A percentile compares a stretch with the other conserved stretches of the same genome.
Conservation (phyloP, 164 flowering plant species). For the Vitis labrusca region DNA sequence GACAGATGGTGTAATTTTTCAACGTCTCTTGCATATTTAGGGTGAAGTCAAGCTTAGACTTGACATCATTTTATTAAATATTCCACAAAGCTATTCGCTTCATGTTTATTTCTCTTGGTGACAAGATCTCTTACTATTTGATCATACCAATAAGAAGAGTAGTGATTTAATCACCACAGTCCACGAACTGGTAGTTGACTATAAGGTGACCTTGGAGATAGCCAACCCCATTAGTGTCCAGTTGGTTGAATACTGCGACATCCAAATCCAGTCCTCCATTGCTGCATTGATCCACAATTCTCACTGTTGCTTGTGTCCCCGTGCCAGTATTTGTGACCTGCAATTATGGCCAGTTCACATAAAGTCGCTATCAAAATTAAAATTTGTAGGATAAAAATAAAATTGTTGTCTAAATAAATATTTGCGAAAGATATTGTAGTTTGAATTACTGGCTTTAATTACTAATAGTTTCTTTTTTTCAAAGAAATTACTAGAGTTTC, state of each 20-base stretch:
- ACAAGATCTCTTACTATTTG: no score
- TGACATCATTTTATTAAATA: no score
- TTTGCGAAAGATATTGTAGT: no score
- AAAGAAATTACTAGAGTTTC: no score
- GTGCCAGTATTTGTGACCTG: slow-evolving; percentile 57
- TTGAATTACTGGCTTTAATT: no score
- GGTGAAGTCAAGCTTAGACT: no score
- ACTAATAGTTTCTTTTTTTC: no score
- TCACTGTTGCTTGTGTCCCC: slow-evolving; percentile 35
- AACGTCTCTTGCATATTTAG: no score
- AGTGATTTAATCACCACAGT: slow-evolving; percentile 25
- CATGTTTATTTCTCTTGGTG: no score
- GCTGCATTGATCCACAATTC: slow-evolving; percentile 60
- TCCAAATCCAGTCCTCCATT: slow-evolving; percentile 70
- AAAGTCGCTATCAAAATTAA: not conserved
- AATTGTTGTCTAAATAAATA: not conserved
- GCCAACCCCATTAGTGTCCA: slow-evolving; percentile 54
- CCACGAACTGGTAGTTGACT: slow-evolving; percentile 47
- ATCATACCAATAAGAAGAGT: not conserved
- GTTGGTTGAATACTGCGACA: slow-evolving; percentile 29
- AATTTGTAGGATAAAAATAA: not conserved
- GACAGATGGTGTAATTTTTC: no score
- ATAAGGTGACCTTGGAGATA: slow-evolving; percentile 32
- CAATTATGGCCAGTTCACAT: not conserved
- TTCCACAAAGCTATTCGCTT: no score